These are phyloP conservation scores for Acarospora socialis DNA, from an alignment of 2,329 filamentous ascomycete genomes.

Conservation along the genomic window DNA sequence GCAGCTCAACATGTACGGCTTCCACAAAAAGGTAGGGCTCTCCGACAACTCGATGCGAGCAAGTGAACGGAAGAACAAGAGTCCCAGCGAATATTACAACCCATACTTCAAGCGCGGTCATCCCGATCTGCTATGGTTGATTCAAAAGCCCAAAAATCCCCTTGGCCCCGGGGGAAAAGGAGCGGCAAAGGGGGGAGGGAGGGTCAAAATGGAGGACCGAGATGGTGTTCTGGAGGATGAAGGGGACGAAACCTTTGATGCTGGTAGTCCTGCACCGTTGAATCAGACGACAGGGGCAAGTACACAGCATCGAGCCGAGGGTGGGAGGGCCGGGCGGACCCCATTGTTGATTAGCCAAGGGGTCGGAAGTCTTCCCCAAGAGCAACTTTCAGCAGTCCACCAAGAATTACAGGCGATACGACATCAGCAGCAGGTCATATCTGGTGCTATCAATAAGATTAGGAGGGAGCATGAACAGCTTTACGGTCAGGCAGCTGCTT, in stretches of 20 bases:
- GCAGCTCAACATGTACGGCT: slow-evolving; percentile 53
- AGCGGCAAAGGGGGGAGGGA: slow-evolving; percentile 29
- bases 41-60: slow-evolving; percentile 97
- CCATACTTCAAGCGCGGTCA: slow-evolving; percentile 89
- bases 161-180: slow-evolving; percentile 38
- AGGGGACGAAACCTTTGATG: slow-evolving; percentile 26
- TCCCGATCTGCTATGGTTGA: slow-evolving; percentile 86
- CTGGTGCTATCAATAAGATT: slow-evolving; percentile 63
- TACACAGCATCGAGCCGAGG: slow-evolving; percentile 13
- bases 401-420: slow-evolving; percentile 71
- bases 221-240: slow-evolving; percentile 57
- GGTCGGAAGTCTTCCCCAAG: slow-evolving; percentile 40
- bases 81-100: slow-evolving; percentile 95
- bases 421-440: slow-evolving; percentile 75
- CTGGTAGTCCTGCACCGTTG: slow-evolving; percentile 22
- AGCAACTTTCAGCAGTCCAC: slow-evolving; percentile 64
- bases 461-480: slow-evolving; percentile 77
- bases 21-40: slow-evolving; percentile 62
- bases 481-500: slow-evolving; percentile 74
- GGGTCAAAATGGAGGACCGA: slow-evolving; percentile 43
- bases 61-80: slow-evolving; percentile 93
- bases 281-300: slow-evolving; percentile 23
- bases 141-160: slow-evolving; percentile 82
- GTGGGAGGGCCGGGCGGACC: slow-evolving; percentile 15
- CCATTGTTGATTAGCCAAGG: slow-evolving; percentile 27